Base-by-base conservation (phyloP, 169 alveolate genomes). In the Eimeria zaria region DNA sequence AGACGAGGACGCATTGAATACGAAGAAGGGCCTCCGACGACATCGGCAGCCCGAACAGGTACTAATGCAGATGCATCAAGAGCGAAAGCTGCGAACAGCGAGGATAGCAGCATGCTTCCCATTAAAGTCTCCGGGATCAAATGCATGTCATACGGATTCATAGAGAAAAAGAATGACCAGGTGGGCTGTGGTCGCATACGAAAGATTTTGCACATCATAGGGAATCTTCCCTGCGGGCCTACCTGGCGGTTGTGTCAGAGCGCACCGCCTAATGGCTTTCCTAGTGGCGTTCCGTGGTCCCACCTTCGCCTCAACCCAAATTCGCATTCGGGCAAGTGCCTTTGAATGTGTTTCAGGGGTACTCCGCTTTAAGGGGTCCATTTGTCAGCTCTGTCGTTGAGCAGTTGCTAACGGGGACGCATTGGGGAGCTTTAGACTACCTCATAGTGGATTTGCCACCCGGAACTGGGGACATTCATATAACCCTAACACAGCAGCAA, bases 381-480 rank as follows among this genome's bases (percentile, higher is more conserved):
- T 71, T 96, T 39, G 97, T 94, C 44, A 83, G 96, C 69, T 83
- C 97, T 12, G 95, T 96, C 64, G 95, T 96, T 33, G 89, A 85
- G 78, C 97, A 96, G 88, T 60, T 96, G 95, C 76, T 96, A 27
- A 84, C 97, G n/a, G 91, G 95, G 41, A 96, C 96, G 53, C 46
- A 33, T 88, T 99, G 99, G 99, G 99, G 99, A n/a, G 99, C 98
- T 24, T 97, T 99, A 84, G 99, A 99, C 95, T 99, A 99, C 92
- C 97, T 99, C 95, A 98, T 99, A 24, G 98, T 99, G 62, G 99
- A 99, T 97, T 97, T 99, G 91, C 99, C 99, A 2, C 99, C 99
- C 9, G 99, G 99, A 1, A 99, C 99, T 16, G 99, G 99, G 62
- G 99, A 99, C 97, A 99, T 99, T 83, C 99, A 99, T 96, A 97